Base-by-base conservation (phyloP, 2,329 filamentous ascomycete species). In the Didymella lethalis region DNA sequence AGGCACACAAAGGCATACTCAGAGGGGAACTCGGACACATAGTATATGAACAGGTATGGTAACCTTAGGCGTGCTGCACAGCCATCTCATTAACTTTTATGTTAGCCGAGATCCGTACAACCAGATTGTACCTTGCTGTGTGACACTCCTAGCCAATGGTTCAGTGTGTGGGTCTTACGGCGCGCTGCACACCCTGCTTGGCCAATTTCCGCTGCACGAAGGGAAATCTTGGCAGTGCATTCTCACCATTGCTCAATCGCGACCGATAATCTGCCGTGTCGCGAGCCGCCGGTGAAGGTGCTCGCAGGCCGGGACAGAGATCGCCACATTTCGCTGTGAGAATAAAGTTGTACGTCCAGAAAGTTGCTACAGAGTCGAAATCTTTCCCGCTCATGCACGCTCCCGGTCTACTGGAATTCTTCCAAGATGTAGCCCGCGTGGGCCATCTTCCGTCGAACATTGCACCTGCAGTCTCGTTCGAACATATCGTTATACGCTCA, bases 301-400 rank as follows among this genome's bases (percentile, higher is more conserved):
- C 18, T n/a, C 8, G 16, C 12, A 8, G n/a, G n/a, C 34, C 18
- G 34, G 12, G 29, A 11, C 10, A 10, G 10, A 31, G 29, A 11
- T 31, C 7, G 10, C 8, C 29, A 31, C 29, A 11, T 31, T 31
- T 10, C 29, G 29, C 29, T 11, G 3, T 31, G 29, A 31, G 29
- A 11, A 31, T 11, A 11, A 8, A 11, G 12, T 31, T 1, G 10
- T 4, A 11, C 29, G 3, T 11, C 2, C 29, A 31, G 7, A 1
- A 31, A 31, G 7, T 11, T 31, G 3, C 7, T 31, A 11, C 29
- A 11, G 11, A 4, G 8, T 11, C 10, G 10, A 31, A 31, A 11
- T 63, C 65, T 7, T 71, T 71, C 45, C 68, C 68, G 6, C 69
- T 66, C 29, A 43, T 71, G 2, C 65, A 71, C 36, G 68, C 67